phyloP scores from a whole-genome alignment of 345 rosid genomes.

The Gossypium herbaceum region DNA sequence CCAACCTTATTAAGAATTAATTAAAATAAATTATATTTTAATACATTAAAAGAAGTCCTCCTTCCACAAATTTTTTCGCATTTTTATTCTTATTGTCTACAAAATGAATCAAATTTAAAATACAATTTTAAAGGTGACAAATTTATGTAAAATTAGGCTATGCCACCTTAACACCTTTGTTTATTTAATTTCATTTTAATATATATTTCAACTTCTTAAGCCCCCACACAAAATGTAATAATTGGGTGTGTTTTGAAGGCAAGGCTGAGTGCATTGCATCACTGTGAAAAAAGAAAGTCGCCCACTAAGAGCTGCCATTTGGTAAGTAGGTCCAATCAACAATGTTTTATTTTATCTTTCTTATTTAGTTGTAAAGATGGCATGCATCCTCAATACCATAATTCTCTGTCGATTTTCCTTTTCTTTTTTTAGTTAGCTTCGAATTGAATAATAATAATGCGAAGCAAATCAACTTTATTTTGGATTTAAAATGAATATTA shows the following conservation, averaged over 20 bases:
- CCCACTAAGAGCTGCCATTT: constrained; percentile 7
- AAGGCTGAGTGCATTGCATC: constrained; percentile 19
- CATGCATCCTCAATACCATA: constrained; percentile 21
- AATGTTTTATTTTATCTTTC: not conserved
- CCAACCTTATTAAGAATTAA: not conserved
- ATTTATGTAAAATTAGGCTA: too few species aligned
- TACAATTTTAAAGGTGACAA: too few species aligned
- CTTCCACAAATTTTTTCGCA: too few species aligned
- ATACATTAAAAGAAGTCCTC: too few species aligned
- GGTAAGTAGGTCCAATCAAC: constrained; percentile 4
- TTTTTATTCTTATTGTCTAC: too few species aligned
- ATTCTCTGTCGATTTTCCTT: not conserved
- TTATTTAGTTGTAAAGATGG: not conserved
- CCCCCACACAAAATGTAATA: not conserved
- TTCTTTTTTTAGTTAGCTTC: too few species aligned
- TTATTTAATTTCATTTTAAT: not conserved
- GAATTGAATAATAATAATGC: not conserved
- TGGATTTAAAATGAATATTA: not conserved
- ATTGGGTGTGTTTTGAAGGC: not conserved
- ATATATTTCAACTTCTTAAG: not conserved
- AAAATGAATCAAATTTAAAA: too few species aligned
- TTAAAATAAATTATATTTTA: not conserved
- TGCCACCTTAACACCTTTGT: too few species aligned
- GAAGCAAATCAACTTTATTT: constrained; percentile 5
- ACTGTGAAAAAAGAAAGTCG: constrained; percentile 12